These are phyloP conservation scores for Theobroma grandiflorum DNA, from an alignment of 441 rosid genomes.

Conservation along the genomic window DNA sequence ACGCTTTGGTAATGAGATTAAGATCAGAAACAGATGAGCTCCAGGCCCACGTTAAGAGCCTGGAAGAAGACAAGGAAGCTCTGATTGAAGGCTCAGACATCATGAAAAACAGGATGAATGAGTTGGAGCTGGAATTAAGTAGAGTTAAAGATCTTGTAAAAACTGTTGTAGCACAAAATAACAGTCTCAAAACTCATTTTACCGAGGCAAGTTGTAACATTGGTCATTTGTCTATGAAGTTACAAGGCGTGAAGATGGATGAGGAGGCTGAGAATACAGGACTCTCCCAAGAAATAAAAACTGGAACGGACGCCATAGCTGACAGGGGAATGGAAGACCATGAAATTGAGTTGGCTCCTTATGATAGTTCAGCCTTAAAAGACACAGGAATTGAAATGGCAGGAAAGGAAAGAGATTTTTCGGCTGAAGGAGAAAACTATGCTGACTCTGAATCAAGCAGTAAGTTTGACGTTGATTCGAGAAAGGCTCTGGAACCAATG, in stretches of 20 bases:
- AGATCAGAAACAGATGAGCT: conserved; percentile 64
- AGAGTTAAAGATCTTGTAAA: conserved; percentile 57
- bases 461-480: conserved; percentile 25
- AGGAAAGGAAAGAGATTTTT: conserved; percentile 21
- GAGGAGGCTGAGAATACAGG: conserved; percentile 49
- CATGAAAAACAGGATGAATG: conserved; percentile 49
- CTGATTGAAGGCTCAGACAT: conserved; percentile 49
- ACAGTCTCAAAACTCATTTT: conserved; percentile 55
- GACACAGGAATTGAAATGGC: conserved; percentile 25
- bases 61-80: conserved; percentile 68
- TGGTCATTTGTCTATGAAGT: conserved; percentile 61
- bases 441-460: conserved; percentile 24
- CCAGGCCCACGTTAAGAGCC: conserved; percentile 53
- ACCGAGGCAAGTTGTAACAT: conserved; percentile 54
- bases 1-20: conserved; percentile 60
- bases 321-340: conserved; percentile 39
- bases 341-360: conserved; percentile 19
- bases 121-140: conserved; percentile 65
- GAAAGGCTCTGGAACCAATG: conserved; percentile 28
- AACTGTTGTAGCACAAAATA: conserved; percentile 55
- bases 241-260: conserved; percentile 59
- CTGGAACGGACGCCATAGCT: conserved; percentile 24
- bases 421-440: conserved; percentile 29
- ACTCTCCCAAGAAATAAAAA: conserved; percentile 38
- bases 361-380: conserved; percentile 23